A percentile compares a stretch with the other conserved stretches of the same genome.
phyloP scores from a whole-genome alignment of 1,139 yeast species.

The Candida tetrigidarum region DNA sequence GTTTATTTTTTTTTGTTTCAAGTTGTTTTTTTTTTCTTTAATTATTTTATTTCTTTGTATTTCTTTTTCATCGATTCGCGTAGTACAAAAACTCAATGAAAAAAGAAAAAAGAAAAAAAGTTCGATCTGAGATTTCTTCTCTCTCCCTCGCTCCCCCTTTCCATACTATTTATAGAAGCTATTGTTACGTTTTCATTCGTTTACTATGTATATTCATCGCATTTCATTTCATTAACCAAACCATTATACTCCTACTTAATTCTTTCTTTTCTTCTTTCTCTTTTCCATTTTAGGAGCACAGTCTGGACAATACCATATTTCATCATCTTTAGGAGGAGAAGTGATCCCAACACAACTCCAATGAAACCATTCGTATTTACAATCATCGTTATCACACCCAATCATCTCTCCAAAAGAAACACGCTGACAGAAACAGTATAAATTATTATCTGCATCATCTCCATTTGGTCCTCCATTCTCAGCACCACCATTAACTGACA shows the following conservation, averaged over 20 bases:
- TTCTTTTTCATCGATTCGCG: neutral
- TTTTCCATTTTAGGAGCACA: conserved; percentile 58
- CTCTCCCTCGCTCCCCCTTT: neutral
- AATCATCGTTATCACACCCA: conserved; percentile 85
- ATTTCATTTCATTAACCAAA: too few relatives aligned
- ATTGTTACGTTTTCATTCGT: too few relatives aligned
- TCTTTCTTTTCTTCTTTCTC: conserved; percentile 48
- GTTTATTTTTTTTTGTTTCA: too few relatives aligned
- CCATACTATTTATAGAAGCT: neutral
- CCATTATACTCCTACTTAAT: neutral
- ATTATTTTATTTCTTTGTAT: neutral
- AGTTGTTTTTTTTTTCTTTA: neutral
- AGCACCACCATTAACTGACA: conserved; percentile 10
- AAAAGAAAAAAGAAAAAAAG: neutral
- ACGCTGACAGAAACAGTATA: conserved; percentile 83
- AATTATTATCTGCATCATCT: conserved; percentile 66
- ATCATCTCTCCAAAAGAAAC: conserved; percentile 92
- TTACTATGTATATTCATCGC: too few relatives aligned
- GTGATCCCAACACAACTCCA: conserved; percentile 82
- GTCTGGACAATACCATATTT: conserved; percentile 73
- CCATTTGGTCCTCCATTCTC: conserved; percentile 22
- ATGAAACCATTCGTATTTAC: conserved; percentile 89
- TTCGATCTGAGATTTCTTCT: neutral
- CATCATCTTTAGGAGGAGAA: conserved; percentile 68
- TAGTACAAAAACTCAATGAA: neutral